phyloP scores from a whole-genome alignment of 768 basidiomycete genomes.

The Pseudohyphozyma bogoriensis region DNA sequence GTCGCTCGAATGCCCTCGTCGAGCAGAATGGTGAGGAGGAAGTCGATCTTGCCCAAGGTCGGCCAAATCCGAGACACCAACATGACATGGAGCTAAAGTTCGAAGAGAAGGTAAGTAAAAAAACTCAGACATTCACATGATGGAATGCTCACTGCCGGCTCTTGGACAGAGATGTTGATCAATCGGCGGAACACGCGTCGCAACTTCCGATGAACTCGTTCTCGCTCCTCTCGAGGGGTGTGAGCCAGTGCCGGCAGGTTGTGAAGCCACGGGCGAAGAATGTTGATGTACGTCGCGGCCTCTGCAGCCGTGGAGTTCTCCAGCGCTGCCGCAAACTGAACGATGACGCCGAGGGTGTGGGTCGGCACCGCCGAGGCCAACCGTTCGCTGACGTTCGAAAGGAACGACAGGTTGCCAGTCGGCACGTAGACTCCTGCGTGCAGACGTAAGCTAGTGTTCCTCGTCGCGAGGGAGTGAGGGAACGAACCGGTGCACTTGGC shows the following conservation, averaged over 20 bases:
- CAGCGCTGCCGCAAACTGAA: constrained; percentile 53
- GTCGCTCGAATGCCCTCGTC: neutral
- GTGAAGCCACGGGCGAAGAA: constrained; percentile 79
- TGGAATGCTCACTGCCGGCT: constrained; percentile 52
- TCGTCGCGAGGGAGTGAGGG: too few species aligned
- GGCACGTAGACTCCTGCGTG: constrained; percentile 58
- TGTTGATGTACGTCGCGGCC: constrained; percentile 64
- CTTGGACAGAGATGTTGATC: constrained; percentile 61
- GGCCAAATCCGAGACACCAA: constrained; percentile 69
- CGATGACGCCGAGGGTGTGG: constrained; percentile 28
- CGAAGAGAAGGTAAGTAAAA: neutral
- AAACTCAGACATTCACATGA: neutral
- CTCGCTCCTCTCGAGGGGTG: constrained; percentile 57
- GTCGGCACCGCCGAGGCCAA: constrained; percentile 44
- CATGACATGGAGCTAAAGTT: constrained; percentile 50
- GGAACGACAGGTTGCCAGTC: constrained; percentile 54
- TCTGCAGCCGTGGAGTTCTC: constrained; percentile 45
- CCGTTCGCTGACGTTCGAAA: constrained; percentile 57
- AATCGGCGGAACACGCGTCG: constrained; percentile 72
- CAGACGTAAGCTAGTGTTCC: neutral
- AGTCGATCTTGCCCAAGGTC: constrained; percentile 62
- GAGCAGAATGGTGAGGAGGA: neutral
- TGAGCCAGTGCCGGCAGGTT: constrained; percentile 64
- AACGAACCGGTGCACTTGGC: neutral
- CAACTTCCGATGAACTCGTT: constrained; percentile 61